Evolutionary conservation across 2,329 filamentous ascomycete species (phyloP).

Genomic region (Endothia cerciana): DNA sequence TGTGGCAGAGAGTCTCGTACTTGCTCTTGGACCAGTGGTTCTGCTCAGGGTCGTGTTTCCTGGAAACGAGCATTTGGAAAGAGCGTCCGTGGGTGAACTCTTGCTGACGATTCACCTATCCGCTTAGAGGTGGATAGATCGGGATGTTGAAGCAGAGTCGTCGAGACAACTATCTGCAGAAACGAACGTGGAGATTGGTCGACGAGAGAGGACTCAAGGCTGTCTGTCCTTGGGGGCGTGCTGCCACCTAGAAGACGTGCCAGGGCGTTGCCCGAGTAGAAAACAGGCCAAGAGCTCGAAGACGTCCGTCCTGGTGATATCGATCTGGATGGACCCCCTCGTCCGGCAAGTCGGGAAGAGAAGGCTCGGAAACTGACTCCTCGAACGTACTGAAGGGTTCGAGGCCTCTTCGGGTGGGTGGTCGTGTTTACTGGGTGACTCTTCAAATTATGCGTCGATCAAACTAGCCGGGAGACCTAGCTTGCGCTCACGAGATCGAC

Average conservation of each 20-base stretch:
- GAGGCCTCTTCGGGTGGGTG: background rate
- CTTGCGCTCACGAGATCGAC: conserved; percentile 6
- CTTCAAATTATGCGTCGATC: conserved; percentile 11
- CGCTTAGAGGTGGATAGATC: conserved; percentile 15
- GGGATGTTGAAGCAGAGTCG: conserved; percentile 17
- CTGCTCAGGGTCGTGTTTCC: conserved; percentile 57
- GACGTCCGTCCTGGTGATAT: conserved; percentile 3
- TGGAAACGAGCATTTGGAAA: conserved; percentile 60
- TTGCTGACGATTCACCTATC: conserved; percentile 6
- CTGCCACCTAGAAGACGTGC: conserved; percentile 7
- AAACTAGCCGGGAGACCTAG: conserved; percentile 1
- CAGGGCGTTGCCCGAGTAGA: conserved; percentile 1
- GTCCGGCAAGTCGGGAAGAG: conserved; percentile 9
- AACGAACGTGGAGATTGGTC: conserved; percentile 18
- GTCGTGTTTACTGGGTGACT: conserved; percentile 6
- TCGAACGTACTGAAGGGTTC: background rate
- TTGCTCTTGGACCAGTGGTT: conserved; percentile 60
- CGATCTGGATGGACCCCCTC: background rate
- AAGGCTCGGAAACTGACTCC: background rate
- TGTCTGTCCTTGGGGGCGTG: conserved; percentile 7
- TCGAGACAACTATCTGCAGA: conserved; percentile 3
- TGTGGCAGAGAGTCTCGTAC: conserved; percentile 51
- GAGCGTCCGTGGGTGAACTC: conserved; percentile 28
- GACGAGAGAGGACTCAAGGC: conserved; percentile 17
- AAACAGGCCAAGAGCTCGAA: conserved; percentile 4